phyloP scores from a whole-genome alignment of 1,284 basidiomycete species.

The Coniophora puteana region DNA sequence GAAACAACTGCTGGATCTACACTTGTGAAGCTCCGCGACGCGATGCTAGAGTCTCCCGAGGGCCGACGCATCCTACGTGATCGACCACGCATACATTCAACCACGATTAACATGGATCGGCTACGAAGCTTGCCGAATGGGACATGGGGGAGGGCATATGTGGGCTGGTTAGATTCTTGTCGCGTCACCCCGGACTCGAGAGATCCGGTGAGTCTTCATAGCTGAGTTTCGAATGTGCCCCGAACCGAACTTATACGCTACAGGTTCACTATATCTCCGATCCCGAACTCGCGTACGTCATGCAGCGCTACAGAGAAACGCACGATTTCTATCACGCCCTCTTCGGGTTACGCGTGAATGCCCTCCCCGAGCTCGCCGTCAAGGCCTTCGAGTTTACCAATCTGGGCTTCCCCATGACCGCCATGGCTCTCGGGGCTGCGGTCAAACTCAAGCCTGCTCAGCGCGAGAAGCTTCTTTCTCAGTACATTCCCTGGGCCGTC shows the following conservation, averaged over 20 bases:
- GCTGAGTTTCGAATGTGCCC: neutral
- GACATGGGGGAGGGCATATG: conserved; percentile 86
- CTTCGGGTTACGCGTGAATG: conserved; percentile 83
- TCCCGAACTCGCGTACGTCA: conserved; percentile 92
- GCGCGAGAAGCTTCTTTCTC: conserved; percentile 57
- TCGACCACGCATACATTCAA: conserved; percentile 78
- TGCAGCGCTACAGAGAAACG: conserved; percentile 97
- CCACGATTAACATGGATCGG: conserved; percentile 72
- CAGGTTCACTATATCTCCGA: conserved; percentile 94
- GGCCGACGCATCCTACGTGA: conserved; percentile 83
- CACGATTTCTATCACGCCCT: conserved; percentile 97
- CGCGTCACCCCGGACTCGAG: conserved; percentile 95
- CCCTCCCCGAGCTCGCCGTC: conserved; percentile 92
- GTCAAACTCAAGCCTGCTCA: conserved; percentile 53
- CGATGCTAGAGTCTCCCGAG: conserved; percentile 78
- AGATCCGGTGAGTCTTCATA: conserved; percentile 63
- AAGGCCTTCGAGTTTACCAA: conserved; percentile 97
- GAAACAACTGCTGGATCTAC: conserved; percentile 87
- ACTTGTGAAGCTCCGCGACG: conserved; percentile 75
- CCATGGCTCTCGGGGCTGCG: conserved; percentile 50
- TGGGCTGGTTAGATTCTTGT: conserved; percentile 88
- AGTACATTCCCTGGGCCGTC: conserved; percentile 91
- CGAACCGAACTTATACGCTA: conserved; percentile 5
- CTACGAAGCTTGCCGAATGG: conserved; percentile 70
- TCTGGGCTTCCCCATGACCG: conserved; percentile 87